phyloP scores from a whole-genome alignment of 306 rosid genomes.

The Cucurbita ficifolia region DNA sequence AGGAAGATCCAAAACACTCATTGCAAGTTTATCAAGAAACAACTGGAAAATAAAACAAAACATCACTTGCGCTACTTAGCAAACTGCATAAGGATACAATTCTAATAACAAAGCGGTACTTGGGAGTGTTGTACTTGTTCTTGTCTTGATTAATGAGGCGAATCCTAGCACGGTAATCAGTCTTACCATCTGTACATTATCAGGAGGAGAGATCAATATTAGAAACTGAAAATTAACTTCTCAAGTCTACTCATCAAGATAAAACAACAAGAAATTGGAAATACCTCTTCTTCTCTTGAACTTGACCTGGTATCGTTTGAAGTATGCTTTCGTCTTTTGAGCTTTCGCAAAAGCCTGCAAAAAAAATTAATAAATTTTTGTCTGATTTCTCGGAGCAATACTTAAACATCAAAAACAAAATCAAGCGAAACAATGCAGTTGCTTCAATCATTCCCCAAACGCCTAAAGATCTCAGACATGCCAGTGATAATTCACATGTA shows the following conservation, averaged over 20 bases:
- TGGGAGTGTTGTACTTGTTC: conserved; percentile 83
- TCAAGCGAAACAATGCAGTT: not conserved
- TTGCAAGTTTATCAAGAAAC: not conserved
- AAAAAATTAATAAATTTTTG: not conserved
- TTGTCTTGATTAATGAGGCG: conserved; percentile 82
- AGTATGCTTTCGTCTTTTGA: conserved; percentile 58
- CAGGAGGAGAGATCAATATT: not conserved
- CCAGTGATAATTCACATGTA: not conserved
- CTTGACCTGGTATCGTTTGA: conserved; percentile 68
- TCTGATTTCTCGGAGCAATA: not conserved
- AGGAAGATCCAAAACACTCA: not conserved
- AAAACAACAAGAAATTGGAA: not conserved
- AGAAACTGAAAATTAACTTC: not conserved
- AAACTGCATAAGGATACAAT: conserved; percentile 44
- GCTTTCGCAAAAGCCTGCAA: conserved; percentile 41
- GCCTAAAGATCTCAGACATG: not conserved
- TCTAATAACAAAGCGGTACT: conserved; percentile 65
- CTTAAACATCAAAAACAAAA: not conserved
- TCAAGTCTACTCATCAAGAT: not conserved
- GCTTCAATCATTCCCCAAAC: not conserved
- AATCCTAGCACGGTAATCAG: conserved; percentile 79
- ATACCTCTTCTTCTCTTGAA: conserved; percentile 82
- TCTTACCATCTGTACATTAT: conserved; percentile 58
- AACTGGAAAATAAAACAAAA: not conserved
- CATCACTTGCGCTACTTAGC: not conserved